Conservation (phyloP, 805 yeast species). For the Candida piceae region DNA sequence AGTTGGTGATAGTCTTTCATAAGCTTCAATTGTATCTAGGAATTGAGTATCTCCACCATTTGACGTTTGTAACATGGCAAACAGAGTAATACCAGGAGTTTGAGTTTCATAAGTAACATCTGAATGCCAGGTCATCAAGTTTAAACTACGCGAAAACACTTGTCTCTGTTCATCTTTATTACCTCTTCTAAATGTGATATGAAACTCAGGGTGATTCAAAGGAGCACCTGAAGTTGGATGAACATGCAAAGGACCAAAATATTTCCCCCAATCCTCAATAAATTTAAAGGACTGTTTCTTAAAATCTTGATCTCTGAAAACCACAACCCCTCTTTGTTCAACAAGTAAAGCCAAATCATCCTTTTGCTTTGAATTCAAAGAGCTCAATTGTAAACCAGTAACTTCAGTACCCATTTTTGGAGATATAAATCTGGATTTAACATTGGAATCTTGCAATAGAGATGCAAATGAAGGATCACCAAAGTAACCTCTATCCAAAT, state of each 20-base stretch:
- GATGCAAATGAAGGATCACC: constrained; percentile 56
- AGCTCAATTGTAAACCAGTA: constrained; percentile 53
- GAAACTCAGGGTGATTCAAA: constrained; percentile 51
- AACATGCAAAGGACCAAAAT: constrained; percentile 67
- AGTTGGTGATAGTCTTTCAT: constrained; percentile 61
- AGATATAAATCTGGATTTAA: constrained; percentile 39
- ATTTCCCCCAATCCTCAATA: constrained; percentile 46
- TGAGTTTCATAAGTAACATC: constrained; percentile 71
- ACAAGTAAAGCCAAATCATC: constrained; percentile 66
- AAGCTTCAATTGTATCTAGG: constrained; percentile 65
- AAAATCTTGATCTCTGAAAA: constrained; percentile 64
- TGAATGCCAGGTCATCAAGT: constrained; percentile 56
- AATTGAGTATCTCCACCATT: constrained; percentile 79
- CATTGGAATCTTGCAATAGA: constrained; percentile 34
- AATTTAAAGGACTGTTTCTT: constrained; percentile 47
- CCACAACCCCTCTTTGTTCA: constrained; percentile 66
- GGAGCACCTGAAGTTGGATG: constrained; percentile 77
- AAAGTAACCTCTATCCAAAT: constrained; percentile 54
- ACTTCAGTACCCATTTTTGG: constrained; percentile 71
- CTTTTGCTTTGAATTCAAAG: constrained; percentile 47
- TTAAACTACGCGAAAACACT: constrained; percentile 31
- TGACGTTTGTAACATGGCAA: constrained; percentile 48
- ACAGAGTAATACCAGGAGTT: constrained; percentile 70
- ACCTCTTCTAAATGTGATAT: constrained; percentile 52
- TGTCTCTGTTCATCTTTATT: constrained; percentile 34